Evolutionary conservation across 257 asterid species (phyloP), one percentile per base, ranked within the genome.

Genomic region (Solanum appendiculatum): DNA sequence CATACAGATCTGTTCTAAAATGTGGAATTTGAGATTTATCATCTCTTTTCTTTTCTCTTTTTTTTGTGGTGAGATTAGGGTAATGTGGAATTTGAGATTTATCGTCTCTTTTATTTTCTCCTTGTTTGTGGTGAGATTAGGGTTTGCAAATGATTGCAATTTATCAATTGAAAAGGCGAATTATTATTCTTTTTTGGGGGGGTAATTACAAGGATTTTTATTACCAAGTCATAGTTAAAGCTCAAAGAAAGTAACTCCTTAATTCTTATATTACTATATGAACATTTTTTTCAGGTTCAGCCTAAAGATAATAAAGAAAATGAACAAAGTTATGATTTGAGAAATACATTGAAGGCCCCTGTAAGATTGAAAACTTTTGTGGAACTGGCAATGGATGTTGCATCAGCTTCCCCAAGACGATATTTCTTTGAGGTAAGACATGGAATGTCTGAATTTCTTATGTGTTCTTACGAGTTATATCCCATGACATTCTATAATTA

Each of bases 321-420:
- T 86, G 86, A 56, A 33, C 89, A 87, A 81, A 87, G 85, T 87
- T 86, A 68, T 88, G 56, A 40, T 66, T 66, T 64, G 48, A 70
- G 64, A 86, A 83, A 86, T 87, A 85, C 89, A 56, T 82, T 88
- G 37, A 75, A 44, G 86, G 64, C 44, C 90, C 98, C 98, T 37
- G 91, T 97, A 89, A 94, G 92, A 91, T 88, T 97, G 87, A 94
- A 91, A 89, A 92, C 93, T 66, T 97, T 94, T 86, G 94, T 97
- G 89, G 98, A 94, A 92, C 88, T 92, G 72, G 89, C 97, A 36
- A 97, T 97, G 99, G 99, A 97, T 90, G 90, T 97, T 78, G 94
- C 98, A 42, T 97, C 99, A 87, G 98, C 96, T 89, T 95, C 98
- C 77, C 99, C 99, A 46, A 91, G 94, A 56, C 95, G 99, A 73